A percentile compares a stretch with the other conserved stretches of the same genome.
Evolutionary conservation across 2,329 filamentous ascomycete genomes (phyloP).

Genomic region (Fusarium piperis): DNA sequence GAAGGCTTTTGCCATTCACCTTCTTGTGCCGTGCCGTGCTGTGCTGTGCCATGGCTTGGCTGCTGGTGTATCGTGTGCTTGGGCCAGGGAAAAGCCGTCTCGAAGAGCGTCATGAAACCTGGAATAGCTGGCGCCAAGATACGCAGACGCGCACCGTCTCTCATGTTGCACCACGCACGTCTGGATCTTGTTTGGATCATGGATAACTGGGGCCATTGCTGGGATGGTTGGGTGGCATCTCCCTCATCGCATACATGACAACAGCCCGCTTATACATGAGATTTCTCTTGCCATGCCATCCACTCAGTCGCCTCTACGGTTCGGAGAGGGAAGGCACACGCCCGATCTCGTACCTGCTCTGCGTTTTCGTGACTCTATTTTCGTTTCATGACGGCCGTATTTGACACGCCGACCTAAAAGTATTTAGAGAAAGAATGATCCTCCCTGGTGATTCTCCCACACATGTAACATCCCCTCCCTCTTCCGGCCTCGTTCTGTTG

Average conservation of each 20-base stretch:
- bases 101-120: constrained; percentile 24
- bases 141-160: constrained; percentile 22
- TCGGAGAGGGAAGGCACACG: constrained; percentile 17
- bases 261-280: constrained; percentile 3
- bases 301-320: constrained; percentile 4
- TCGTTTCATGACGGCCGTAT: constrained; percentile 7
- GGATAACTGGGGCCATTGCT: constrained; percentile 23
- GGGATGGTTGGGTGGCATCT: constrained; percentile 30
- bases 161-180: constrained; percentile 35
- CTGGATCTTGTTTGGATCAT: constrained; percentile 38
- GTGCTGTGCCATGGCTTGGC: constrained; percentile 7
- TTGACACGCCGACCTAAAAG: constrained; percentile 15
- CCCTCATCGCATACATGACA: neutral
- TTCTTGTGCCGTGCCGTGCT: neutral
- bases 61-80: constrained; percentile 3
- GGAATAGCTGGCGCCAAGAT: constrained; percentile 30
- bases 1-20: constrained; percentile 1
- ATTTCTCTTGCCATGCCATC: neutral
- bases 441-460: constrained; percentile 11
- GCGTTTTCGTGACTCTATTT: constrained; percentile 27
- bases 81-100: constrained; percentile 12
- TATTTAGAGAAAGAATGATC: constrained; percentile 34
- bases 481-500: constrained; percentile 5
- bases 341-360: constrained; percentile 18
- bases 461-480: constrained; percentile 9